Percentiles rank a stretch among this genome's conserved stretches.
Evolutionary conservation across 208 protist genomes (phyloP).

Genomic region (Leishmania amazonensis): DNA sequence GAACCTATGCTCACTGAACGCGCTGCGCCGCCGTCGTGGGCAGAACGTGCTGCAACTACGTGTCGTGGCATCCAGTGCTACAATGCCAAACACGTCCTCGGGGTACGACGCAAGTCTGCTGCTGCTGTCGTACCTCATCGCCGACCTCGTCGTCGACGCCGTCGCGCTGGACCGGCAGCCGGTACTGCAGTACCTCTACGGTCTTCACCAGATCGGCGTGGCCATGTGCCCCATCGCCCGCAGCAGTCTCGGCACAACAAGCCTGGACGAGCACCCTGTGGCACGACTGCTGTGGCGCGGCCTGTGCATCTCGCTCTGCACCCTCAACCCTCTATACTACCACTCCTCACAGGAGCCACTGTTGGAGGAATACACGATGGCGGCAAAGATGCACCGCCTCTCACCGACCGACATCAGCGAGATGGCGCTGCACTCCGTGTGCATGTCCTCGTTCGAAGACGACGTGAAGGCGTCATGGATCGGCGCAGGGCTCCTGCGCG

Average conservation of each 20-base stretch:
- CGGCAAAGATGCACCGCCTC: constrained; percentile 69
- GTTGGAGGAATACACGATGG: constrained; percentile 87
- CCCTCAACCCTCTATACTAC: constrained; percentile 90
- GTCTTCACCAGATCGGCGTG: constrained; percentile 96
- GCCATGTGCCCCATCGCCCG: constrained; percentile 96
- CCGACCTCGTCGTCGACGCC: constrained; percentile 94
- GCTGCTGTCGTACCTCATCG: constrained; percentile 88
- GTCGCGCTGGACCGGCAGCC: constrained; percentile 91
- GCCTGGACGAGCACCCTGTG: constrained; percentile 95
- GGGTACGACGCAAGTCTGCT: constrained; percentile 45
- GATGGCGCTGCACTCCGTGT: constrained; percentile 83
- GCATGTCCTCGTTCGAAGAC: constrained; percentile 78
- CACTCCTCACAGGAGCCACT: constrained; percentile 93
- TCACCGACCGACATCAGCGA: constrained; percentile 84
- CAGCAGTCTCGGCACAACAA: constrained; percentile 96
- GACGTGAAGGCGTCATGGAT: constrained; percentile 63
- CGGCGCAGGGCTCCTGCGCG: constrained; percentile 61
- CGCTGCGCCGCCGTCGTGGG: constrained; percentile 81
- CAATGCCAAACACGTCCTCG: constrained; percentile 47
- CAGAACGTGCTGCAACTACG: constrained; percentile 95
- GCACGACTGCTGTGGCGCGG: constrained; percentile 92
- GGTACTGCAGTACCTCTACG: constrained; percentile 98
- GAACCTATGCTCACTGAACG: constrained; percentile 97
- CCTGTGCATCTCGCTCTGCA: constrained; percentile 97
- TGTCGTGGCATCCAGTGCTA: constrained; percentile 54